These are phyloP conservation scores for Dryas drummondii DNA, from an alignment of 306 rosid species.

Conservation along the genomic window DNA sequence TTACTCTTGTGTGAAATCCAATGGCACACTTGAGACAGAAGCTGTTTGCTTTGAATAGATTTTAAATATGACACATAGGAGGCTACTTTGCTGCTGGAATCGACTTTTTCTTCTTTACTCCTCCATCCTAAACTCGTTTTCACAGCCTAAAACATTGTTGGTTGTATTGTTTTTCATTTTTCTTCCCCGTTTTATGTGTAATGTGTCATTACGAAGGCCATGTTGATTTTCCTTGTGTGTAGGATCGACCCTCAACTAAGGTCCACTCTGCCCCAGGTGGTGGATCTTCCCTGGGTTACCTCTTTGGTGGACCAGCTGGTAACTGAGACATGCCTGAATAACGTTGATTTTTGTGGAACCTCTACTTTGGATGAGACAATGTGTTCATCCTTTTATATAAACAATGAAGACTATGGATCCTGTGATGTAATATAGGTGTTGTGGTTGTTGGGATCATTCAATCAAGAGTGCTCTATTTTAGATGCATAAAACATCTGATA, in stretches of 20 bases:
- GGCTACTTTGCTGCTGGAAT: background rate
- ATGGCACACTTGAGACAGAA: background rate
- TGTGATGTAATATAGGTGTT: constrained; percentile 60
- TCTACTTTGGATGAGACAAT: constrained; percentile 33
- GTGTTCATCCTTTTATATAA: constrained; percentile 36
- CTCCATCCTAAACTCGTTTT: background rate
- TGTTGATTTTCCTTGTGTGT: constrained; percentile 23
- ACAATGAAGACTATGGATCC: constrained; percentile 35
- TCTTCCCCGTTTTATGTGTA: background rate
- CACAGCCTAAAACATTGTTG: background rate
- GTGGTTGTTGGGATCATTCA: constrained; percentile 55
- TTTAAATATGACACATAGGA: background rate
- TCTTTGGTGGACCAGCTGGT: constrained; percentile 72
- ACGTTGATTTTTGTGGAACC: constrained; percentile 34
- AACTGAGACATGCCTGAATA: constrained; percentile 42
- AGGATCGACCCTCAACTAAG: constrained; percentile 99
- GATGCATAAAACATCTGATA: constrained; percentile 53
- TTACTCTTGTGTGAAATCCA: background rate
- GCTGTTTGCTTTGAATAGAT: background rate
- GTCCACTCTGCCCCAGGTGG: constrained; percentile 98
- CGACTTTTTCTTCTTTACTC: background rate
- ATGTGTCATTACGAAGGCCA: background rate
- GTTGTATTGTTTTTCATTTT: background rate
- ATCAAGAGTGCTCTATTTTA: constrained; percentile 43
- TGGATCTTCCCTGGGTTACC: constrained; percentile 91